Conservation (phyloP, 78 protist genomes). For the Guillardia theta region DNA sequence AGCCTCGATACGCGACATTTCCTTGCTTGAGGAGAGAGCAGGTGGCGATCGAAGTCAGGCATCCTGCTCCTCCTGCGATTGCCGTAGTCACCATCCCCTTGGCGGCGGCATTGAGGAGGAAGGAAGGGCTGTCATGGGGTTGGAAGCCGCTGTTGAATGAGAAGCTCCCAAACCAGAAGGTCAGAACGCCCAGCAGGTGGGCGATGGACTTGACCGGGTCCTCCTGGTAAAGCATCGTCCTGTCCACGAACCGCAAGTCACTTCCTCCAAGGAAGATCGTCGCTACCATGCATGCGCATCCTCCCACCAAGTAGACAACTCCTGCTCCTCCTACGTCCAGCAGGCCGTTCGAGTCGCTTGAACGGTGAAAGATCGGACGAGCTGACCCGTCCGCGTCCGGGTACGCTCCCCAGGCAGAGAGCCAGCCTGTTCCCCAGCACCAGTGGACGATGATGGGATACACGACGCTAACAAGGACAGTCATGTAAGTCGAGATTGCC, state of each 20-base stretch:
- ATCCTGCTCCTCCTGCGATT: not conserved
- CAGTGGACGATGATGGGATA: constrained; percentile 76
- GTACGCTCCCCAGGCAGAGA: not conserved
- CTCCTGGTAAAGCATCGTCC: constrained; percentile 41
- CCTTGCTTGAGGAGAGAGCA: not conserved
- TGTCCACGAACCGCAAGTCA: too few species aligned
- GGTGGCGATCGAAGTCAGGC: not conserved
- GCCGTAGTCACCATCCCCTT: constrained; percentile 39
- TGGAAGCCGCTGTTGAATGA: constrained; percentile 62
- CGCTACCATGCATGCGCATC: constrained; percentile 42
- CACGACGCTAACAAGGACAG: constrained; percentile 52
- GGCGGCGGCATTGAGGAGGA: not conserved
- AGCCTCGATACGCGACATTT: not conserved
- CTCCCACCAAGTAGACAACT: constrained; percentile 66
- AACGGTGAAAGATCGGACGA: not conserved
- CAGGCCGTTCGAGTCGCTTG: not conserved
- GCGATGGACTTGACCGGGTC: not conserved
- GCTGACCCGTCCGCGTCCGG: not conserved
- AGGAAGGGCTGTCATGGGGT: too few species aligned
- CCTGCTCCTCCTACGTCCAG: constrained; percentile 45
- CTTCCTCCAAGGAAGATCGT: constrained; percentile 45
- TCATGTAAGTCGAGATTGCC: constrained; percentile 58
- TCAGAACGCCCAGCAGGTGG: constrained; percentile 53
- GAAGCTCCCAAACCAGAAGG: constrained; percentile 67
- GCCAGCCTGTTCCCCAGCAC: constrained; percentile 43